Evolutionary conservation across 1,284 basidiomycete genomes (phyloP).

Genomic region (Exsudoporus floridanus): DNA sequence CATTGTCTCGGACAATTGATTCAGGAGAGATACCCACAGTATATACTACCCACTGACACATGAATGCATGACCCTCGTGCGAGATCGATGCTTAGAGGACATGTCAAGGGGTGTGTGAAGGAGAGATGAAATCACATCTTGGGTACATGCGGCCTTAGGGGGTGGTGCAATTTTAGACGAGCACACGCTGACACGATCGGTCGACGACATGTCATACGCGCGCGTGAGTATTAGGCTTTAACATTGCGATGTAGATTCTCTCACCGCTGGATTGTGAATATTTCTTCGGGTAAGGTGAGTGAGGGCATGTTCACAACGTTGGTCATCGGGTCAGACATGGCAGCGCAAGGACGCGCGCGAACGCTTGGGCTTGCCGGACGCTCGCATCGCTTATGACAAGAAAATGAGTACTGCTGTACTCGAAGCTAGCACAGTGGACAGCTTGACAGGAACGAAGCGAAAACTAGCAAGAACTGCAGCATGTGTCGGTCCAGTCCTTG

Average conservation of each 20-base stretch:
- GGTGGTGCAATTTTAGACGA: background rate
- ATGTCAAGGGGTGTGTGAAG: slow-evolving; percentile 5
- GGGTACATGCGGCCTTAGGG: background rate
- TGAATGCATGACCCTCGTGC: slow-evolving; percentile 2
- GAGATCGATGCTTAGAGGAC: background rate
- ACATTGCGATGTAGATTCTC: slow-evolving; percentile 16
- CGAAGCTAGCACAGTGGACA: background rate
- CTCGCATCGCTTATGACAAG: background rate
- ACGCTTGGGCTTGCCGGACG: background rate
- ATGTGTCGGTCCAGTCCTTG: slow-evolving; percentile 13
- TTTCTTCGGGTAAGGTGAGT: slow-evolving; percentile 1
- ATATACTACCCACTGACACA: background rate
- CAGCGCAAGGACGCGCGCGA: background rate
- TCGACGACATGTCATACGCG: background rate
- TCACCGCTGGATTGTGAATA: slow-evolving; percentile 20
- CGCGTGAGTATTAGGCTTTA: slow-evolving; percentile 23
- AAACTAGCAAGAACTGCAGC: slow-evolving; percentile 11
- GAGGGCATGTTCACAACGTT: background rate
- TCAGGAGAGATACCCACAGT: slow-evolving; percentile 3
- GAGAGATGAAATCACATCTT: background rate
- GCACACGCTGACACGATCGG: slow-evolving; percentile 4
- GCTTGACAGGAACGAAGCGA: slow-evolving; percentile 22
- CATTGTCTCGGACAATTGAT: slow-evolving; percentile 1
- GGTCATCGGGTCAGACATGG: background rate
- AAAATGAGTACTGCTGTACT: slow-evolving; percentile 2